phyloP scores from a whole-genome alignment of 2,329 filamentous ascomycete genomes.

The Nemania sp. region DNA sequence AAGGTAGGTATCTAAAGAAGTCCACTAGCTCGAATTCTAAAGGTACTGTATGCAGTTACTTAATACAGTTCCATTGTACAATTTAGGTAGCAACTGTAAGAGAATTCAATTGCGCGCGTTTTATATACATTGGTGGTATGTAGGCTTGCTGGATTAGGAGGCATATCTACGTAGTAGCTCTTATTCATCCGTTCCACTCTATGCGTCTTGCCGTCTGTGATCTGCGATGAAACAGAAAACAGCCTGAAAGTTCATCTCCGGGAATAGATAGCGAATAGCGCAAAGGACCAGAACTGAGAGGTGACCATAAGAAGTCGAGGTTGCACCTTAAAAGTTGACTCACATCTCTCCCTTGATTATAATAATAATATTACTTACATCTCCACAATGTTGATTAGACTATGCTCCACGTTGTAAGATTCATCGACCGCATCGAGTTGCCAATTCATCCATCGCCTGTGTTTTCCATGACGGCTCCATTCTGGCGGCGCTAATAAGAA shows the following conservation, averaged over 20 bases:
- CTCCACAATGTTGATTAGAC: constrained; percentile 1
- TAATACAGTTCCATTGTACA: not conserved
- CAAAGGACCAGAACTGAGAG: not conserved
- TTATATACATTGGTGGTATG: too few relatives aligned
- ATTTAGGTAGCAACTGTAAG: too few relatives aligned
- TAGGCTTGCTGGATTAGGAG: not conserved
- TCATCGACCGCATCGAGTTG: not conserved
- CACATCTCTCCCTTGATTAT: not conserved
- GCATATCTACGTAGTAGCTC: not conserved
- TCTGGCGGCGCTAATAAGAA: constrained; percentile 13
- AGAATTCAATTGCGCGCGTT: too few relatives aligned
- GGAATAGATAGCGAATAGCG: constrained; percentile 5
- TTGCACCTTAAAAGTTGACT: constrained; percentile 18
- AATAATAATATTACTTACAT: not conserved
- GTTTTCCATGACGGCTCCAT: not conserved
- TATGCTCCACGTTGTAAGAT: not conserved
- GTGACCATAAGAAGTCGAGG: constrained; percentile 1
- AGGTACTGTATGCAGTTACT: too few relatives aligned
- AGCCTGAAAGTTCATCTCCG: constrained; percentile 21
- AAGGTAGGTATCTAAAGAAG: too few relatives aligned
- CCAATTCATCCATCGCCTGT: constrained; percentile 4
- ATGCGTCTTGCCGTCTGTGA: not conserved
- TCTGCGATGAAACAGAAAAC: constrained; percentile 11
- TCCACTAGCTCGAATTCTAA: too few relatives aligned
- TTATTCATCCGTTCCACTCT: constrained; percentile 1